These are phyloP conservation scores for Plantago major DNA, from an alignment of 257 asterid species.

Conservation along the genomic window DNA sequence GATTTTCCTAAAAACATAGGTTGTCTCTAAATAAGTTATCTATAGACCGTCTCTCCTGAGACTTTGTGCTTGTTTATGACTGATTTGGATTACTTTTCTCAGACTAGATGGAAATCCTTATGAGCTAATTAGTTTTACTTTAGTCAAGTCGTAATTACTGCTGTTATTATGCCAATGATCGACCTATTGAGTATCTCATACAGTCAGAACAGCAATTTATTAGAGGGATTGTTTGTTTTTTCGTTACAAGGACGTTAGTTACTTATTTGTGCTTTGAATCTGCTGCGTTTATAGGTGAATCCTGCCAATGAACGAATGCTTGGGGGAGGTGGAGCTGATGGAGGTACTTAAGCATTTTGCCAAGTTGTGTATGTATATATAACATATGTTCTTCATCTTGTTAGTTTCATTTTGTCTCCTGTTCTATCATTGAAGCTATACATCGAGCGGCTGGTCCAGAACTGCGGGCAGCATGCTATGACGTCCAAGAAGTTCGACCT, in stretches of 20 bases:
- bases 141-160: too few relatives aligned
- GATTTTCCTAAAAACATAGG: too few relatives aligned
- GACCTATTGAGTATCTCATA: too few relatives aligned
- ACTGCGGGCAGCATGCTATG: constrained; percentile 65
- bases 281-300: constrained; percentile 56
- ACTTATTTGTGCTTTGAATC: background rate
- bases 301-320: constrained; percentile 93
- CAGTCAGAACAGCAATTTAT: too few relatives aligned
- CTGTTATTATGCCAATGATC: too few relatives aligned
- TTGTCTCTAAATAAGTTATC: too few relatives aligned
- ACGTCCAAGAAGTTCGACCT: constrained; percentile 71
- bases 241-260: background rate
- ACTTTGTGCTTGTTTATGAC: too few relatives aligned
- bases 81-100: too few relatives aligned
- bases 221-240: background rate
- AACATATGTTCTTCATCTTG: constrained; percentile 7
- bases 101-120: too few relatives aligned
- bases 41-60: too few relatives aligned
- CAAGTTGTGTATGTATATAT: constrained; percentile 8
- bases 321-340: constrained; percentile 98
- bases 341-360: constrained; percentile 46
- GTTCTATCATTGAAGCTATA: constrained; percentile 47
- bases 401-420: constrained; percentile 7
- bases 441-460: constrained; percentile 98
- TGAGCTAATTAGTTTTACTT: too few relatives aligned